These are phyloP conservation scores for Punica granatum DNA, from an alignment of 345 rosid species.

Conservation along the genomic window DNA sequence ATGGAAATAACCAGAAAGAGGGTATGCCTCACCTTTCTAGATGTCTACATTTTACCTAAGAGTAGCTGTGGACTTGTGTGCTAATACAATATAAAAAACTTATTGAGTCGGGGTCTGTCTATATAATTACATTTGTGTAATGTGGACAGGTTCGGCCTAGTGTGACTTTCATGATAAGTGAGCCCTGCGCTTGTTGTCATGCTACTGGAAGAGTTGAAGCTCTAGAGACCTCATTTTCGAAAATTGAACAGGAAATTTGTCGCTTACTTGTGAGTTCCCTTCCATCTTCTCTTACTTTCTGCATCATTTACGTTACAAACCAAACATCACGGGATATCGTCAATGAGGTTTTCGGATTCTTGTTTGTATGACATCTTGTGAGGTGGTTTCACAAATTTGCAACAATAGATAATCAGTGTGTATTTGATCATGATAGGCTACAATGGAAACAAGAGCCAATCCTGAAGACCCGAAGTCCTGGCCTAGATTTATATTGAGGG, in stretches of 20 bases:
- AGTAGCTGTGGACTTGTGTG: neutral
- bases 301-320: neutral
- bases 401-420: too few relatives aligned
- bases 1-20: slow-evolving; percentile 99
- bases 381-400: too few relatives aligned
- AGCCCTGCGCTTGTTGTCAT: slow-evolving; percentile 88
- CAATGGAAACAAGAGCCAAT: slow-evolving; percentile 45
- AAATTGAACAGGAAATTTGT: slow-evolving; percentile 90
- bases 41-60: neutral
- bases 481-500: slow-evolving; percentile 78
- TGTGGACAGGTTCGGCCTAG: slow-evolving; percentile 88
- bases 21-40: slow-evolving; percentile 34
- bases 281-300: neutral
- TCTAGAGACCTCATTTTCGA: slow-evolving; percentile 84
- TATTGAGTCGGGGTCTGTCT: neutral
- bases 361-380: neutral
- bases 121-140: neutral
- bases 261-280: slow-evolving; percentile 69
- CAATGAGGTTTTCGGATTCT: neutral
- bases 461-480: slow-evolving; percentile 71
- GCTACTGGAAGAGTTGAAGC: slow-evolving; percentile 98
- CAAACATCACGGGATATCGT: neutral
- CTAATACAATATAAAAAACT: neutral
- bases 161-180: slow-evolving; percentile 92
- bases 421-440: slow-evolving; percentile 50